These are phyloP conservation scores for Cutaneotrichosporon sp. DNA, from an alignment of 1,284 basidiomycete genomes.

Conservation along the genomic window DNA sequence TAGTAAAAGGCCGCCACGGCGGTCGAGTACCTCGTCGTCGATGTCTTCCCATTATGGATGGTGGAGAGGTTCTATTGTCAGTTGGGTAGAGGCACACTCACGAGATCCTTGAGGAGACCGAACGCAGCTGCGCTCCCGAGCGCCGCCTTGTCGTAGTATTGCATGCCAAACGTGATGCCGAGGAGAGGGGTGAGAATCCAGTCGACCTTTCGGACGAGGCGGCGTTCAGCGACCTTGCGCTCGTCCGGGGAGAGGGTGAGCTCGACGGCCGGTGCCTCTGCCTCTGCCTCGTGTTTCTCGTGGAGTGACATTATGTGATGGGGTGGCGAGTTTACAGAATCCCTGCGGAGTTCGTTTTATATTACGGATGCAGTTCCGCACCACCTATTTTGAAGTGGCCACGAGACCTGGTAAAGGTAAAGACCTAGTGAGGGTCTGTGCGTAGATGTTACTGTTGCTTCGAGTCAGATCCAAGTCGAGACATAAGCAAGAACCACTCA, in stretches of 20 bases:
- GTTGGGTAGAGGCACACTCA: constrained; percentile 15
- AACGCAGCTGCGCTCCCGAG: constrained; percentile 57
- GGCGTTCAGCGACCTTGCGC: constrained; percentile 17
- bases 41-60: constrained; percentile 43
- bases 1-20: constrained; percentile 56
- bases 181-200: constrained; percentile 53
- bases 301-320: not conserved
- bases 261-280: not conserved
- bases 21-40: constrained; percentile 49
- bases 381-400: not conserved
- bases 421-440: not conserved
- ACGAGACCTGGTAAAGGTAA: not conserved
- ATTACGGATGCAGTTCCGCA: not conserved
- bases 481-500: not conserved
- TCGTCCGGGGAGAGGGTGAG: not conserved
- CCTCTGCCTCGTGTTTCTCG: not conserved
- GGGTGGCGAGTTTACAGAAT: not conserved
- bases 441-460: not conserved
- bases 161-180: constrained; percentile 55
- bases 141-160: constrained; percentile 58
- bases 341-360: not conserved
- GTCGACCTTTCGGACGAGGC: constrained; percentile 46
- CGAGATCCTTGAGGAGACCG: constrained; percentile 56
- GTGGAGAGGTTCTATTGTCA: constrained; percentile 36
- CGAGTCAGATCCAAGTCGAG: not conserved